Base-by-base conservation (phyloP, 192 early-diverging fungal genomes). In the Podila minutissima region DNA sequence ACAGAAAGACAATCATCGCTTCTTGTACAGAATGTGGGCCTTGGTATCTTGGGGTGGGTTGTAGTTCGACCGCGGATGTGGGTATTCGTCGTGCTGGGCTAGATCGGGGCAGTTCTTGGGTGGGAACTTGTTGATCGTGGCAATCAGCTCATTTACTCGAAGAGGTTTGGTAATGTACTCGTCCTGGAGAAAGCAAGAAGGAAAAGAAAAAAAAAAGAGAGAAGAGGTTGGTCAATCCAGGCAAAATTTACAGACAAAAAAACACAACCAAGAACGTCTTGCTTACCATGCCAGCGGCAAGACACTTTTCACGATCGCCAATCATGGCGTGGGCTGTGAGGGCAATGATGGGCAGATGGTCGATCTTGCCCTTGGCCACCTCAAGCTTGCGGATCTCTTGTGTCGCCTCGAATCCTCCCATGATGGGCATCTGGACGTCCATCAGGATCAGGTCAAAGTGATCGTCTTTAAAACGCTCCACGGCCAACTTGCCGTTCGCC, bases 371-470 rank as follows among this genome's bases (percentile, higher is more conserved):
- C 60, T 75, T 71, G 66, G 85, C 69, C 5, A 87, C 74, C 82
- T 96, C 94, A 66, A 90, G 87, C 46, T 89, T 81, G 55, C 94
- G 88, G 69, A 96, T 96, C 67, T 87, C 85, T 72, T 92, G 89
- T 9, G 95, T 95, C 12, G 93, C 93, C 85, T 96, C 94, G 62
- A 94, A 95, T 29, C 95, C 95, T 55, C 93, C 94, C 93, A 96
- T 95, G 49, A 95, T 88, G 1, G 95, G 95, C 95, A 96, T 94
- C 85, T 94, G 93, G 24, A 95, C 92, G 70, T 96, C 95, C 95
- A 96, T 96, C 58, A 96, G 74, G 53, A 96, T 93, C 74, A 91
- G 20, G 69, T 89, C 83, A 85, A 91, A 89, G 73, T 85, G 84
- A 70, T 89, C 75, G 69, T 72, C 22, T 60, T 87, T 83, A 48